Evolutionary conservation across 2,329 filamentous ascomycete genomes (phyloP).

Genomic region (Cyclaneusma minus): DNA sequence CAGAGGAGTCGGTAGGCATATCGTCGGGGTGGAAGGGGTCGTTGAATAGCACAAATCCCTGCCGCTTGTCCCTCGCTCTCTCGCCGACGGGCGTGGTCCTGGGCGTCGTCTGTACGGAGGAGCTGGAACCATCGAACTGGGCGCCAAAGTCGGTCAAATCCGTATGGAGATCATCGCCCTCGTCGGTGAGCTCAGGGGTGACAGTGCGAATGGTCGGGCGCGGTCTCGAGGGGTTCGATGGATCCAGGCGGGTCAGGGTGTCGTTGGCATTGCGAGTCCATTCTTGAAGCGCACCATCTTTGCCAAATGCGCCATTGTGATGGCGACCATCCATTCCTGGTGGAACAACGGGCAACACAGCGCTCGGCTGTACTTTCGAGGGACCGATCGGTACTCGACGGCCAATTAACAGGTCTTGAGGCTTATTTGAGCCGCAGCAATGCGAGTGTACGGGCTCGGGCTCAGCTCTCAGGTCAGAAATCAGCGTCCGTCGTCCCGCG

Average conservation of each 20-base stretch:
- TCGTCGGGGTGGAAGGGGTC: constrained; percentile 34
- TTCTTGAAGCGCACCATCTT: constrained; percentile 16
- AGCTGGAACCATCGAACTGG: no score
- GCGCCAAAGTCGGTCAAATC: constrained; percentile 6
- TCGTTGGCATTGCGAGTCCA: constrained; percentile 15
- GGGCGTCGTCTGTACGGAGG: constrained; percentile 31
- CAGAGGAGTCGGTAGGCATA: constrained; percentile 22
- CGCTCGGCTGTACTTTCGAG: no score
- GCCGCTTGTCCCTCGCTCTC: constrained; percentile 26
- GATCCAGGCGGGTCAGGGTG: constrained; percentile 7
- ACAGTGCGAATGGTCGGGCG: constrained; percentile 43
- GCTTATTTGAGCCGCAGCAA: no score
- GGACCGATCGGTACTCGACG: no score
- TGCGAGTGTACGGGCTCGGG: no score
- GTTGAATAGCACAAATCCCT: constrained; percentile 46
- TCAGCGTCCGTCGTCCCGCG: no score
- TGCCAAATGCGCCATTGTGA: constrained; percentile 17
- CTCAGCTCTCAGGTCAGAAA: no score
- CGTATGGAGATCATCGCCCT: constrained; percentile 10
- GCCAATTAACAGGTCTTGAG: no score
- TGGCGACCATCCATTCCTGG: constrained; percentile 29
- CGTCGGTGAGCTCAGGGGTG: constrained; percentile 42
- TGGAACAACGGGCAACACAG: constrained; percentile 23
- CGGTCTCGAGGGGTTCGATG: constrained; percentile 10
- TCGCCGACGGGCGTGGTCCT: constrained; percentile 29